Conservation (phyloP, 176 grass and related monocot genomes). For the Lolium perenne region DNA sequence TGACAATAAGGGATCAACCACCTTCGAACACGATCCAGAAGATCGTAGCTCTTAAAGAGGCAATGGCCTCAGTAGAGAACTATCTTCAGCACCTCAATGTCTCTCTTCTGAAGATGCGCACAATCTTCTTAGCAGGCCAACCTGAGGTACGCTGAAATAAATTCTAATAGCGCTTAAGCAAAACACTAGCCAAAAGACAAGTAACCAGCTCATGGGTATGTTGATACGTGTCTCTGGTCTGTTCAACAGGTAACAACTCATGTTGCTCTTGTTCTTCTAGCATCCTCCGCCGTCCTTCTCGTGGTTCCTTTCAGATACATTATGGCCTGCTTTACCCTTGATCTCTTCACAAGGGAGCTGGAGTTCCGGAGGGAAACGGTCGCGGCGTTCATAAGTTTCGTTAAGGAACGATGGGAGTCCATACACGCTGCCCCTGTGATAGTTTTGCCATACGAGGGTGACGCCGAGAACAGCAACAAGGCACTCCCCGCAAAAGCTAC, state of each 20-base stretch:
- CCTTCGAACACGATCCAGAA: conserved; percentile 97
- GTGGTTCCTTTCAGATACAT: conserved; percentile 89
- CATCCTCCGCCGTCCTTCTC: conserved; percentile 61
- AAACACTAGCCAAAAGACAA: conserved; percentile 10
- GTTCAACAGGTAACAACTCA: conserved; percentile 82
- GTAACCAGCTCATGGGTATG: background rate
- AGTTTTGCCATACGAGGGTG: conserved; percentile 73
- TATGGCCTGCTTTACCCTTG: conserved; percentile 59
- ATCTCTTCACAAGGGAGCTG: conserved; percentile 81
- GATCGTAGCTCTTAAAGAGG: conserved; percentile 93
- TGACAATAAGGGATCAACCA: conserved; percentile 85
- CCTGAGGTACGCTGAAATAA: conserved; percentile 72
- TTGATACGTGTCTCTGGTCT: conserved; percentile 3
- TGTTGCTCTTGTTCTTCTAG: conserved; percentile 70
- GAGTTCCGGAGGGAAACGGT: conserved; percentile 83
- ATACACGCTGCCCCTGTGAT: conserved; percentile 82
- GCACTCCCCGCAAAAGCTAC: conserved; percentile 43
- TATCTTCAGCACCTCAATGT: conserved; percentile 90
- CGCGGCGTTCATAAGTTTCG: conserved; percentile 59
- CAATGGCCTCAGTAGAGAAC: conserved; percentile 90
- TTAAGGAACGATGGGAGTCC: conserved; percentile 82
- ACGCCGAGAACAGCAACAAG: conserved; percentile 16
- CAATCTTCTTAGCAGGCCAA: conserved; percentile 81
- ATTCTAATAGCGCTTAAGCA: conserved; percentile 7
- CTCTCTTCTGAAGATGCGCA: conserved; percentile 77